Percentiles rank a stretch among this genome's conserved stretches.
Evolutionary conservation across 2,329 filamentous ascomycete species (phyloP).

Genomic region (Curvularia lunata): DNA sequence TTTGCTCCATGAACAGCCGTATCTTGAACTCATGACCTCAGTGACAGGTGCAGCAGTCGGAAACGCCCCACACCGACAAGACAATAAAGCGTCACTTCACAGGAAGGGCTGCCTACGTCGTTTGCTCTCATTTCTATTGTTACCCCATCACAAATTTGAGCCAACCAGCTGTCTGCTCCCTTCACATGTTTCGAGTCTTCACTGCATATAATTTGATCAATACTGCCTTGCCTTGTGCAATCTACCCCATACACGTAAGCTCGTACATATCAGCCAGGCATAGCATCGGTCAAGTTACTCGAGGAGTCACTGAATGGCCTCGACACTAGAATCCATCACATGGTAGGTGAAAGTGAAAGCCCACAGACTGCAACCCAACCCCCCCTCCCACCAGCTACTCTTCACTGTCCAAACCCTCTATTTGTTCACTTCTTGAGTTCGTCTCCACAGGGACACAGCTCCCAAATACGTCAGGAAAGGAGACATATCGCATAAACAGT

Average conservation of each 20-base stretch:
- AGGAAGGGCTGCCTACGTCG: background rate
- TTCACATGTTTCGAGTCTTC: slow-evolving; percentile 3
- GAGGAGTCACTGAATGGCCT: background rate
- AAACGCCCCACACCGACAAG: background rate
- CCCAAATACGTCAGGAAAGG: background rate
- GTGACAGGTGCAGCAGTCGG: slow-evolving; percentile 10
- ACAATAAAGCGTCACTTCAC: slow-evolving; percentile 7
- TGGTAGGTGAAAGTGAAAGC: background rate
- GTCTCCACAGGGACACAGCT: background rate
- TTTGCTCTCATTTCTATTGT: background rate
- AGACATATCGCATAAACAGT: background rate
- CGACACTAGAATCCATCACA: background rate
- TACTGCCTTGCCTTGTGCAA: background rate
- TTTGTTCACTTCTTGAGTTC: background rate
- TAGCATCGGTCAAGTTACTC: background rate
- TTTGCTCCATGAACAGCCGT: background rate
- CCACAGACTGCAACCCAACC: background rate
- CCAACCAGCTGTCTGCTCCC: background rate
- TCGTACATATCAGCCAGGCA: background rate
- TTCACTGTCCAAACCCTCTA: background rate
- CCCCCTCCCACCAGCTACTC: background rate
- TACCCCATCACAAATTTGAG: background rate
- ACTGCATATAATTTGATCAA: background rate
- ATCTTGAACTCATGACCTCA: slow-evolving; percentile 8
- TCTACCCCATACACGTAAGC: background rate